phyloP scores from a whole-genome alignment of 345 rosid species.

The Excoecaria cochinchinensis region DNA sequence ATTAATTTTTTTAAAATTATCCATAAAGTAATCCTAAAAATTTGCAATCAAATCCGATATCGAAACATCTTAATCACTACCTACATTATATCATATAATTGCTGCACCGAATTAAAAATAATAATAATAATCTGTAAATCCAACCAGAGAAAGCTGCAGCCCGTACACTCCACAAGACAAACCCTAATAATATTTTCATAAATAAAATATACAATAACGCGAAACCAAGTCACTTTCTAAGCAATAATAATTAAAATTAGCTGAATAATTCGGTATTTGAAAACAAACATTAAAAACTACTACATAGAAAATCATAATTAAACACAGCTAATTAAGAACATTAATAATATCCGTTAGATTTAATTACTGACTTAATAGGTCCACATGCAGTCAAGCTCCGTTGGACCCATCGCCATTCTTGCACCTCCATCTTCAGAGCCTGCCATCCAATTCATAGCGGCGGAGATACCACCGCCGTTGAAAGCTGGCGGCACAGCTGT shows the following conservation, averaged over 20 bases:
- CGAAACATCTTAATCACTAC: background rate
- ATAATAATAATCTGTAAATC: no score
- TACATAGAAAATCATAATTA: background rate
- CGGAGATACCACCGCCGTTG: conserved; percentile 1
- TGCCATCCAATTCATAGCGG: conserved; percentile 39
- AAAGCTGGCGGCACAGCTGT: conserved; percentile 27
- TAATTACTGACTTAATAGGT: conserved; percentile 15
- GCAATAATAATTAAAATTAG: background rate
- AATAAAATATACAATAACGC: no score
- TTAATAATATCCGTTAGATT: no score
- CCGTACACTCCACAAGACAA: background rate
- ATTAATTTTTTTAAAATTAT: background rate
- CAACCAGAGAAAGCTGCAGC: background rate
- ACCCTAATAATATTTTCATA: background rate
- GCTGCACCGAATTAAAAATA: background rate
- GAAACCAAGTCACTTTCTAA: background rate
- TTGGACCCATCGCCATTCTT: conserved; percentile 42
- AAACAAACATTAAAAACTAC: background rate
- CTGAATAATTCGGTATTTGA: background rate
- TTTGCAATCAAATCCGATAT: background rate
- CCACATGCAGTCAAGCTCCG: conserved; percentile 85
- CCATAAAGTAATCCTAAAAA: background rate
- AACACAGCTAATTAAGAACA: no score
- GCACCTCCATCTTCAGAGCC: conserved; percentile 32
- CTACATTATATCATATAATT: background rate